Evolutionary conservation across 768 basidiomycete species (phyloP).

Genomic region (Phylloporus sp.): DNA sequence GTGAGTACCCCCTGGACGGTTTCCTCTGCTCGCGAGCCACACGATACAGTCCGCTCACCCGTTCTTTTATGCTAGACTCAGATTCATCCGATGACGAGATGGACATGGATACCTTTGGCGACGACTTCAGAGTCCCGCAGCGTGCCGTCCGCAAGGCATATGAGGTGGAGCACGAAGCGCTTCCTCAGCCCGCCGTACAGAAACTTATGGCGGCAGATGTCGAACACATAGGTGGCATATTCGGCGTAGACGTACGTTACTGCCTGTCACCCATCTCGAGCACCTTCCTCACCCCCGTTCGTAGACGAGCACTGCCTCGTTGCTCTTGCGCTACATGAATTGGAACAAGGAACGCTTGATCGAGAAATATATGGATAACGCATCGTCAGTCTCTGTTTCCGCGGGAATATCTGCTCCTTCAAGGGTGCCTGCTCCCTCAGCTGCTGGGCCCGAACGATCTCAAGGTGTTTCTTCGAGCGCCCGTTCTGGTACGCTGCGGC

Average conservation of each 20-base stretch:
- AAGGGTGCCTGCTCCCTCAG: constrained; percentile 19
- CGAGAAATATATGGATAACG: constrained; percentile 96
- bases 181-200: constrained; percentile 71
- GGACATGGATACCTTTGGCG: constrained; percentile 62
- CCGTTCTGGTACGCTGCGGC: constrained; percentile 24
- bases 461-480: constrained; percentile 26
- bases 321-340: constrained; percentile 76
- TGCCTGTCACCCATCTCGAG: neutral
- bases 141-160: constrained; percentile 67
- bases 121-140: constrained; percentile 57
- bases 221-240: constrained; percentile 83
- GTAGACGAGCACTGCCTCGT: constrained; percentile 64
- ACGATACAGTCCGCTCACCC: constrained; percentile 17
- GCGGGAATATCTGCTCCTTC: constrained; percentile 61
- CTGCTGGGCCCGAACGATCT: constrained; percentile 31
- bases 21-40: constrained; percentile 23
- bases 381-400: constrained; percentile 60
- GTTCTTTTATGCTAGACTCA: constrained; percentile 31
- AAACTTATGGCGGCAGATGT: constrained; percentile 73
- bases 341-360: constrained; percentile 98
- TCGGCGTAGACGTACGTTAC: constrained; percentile 80
- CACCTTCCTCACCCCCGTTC: neutral
- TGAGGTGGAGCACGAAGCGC: constrained; percentile 80
- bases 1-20: constrained; percentile 29
- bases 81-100: constrained; percentile 57